Evolutionary conservation across 257 asterid species (phyloP), one percentile per base, ranked within the genome.

Genomic region (Solanum rostratum): DNA sequence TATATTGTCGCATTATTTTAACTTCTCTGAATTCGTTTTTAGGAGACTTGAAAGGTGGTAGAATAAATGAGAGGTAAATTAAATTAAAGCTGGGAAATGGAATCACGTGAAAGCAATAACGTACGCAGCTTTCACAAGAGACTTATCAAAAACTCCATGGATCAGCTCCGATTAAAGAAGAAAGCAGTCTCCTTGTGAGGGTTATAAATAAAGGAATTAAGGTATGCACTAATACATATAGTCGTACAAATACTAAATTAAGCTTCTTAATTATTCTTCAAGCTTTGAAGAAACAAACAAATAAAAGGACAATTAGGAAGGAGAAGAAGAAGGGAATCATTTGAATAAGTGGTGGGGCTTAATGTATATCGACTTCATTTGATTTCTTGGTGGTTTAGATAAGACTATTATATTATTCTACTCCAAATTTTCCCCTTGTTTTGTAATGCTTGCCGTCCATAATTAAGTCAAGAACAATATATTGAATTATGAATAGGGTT

Each of bases 301-400:
- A 76, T 76, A 22, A 49, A 49, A 82, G 57, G 90, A 90, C 93
- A 88, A 87, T 89, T 85, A 52, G 78, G 91, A 93, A 89, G 89
- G 79, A 87, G 83, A 53, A 80, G 87, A 65, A 80, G 84, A 66
- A 60, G 50, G 71, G 81, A 81, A 49, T 68, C 43, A 84, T 63
- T 65, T 85, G 78, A 89, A 84, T 30, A 30, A 90, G 89, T 86
- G 76, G 59, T 85, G 83, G 76, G 70, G 71, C 83, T 79, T 43
- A 24, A 33, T 55, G 81, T 54, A 79, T 27, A 59, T 85, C 22
- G 6, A 66, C 59, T 62, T 62, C 70, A 63, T 63, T 59, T 10
- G 22, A 22, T 46, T 33, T 49, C 54, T 62, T 65, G 50, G 30
- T 80, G 81, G 60, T 69, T 80, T 50, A 50, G 46, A 29, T 14